Evolutionary conservation across 2,329 filamentous ascomycete species (phyloP).

Genomic region (Colletotrichum sidae): DNA sequence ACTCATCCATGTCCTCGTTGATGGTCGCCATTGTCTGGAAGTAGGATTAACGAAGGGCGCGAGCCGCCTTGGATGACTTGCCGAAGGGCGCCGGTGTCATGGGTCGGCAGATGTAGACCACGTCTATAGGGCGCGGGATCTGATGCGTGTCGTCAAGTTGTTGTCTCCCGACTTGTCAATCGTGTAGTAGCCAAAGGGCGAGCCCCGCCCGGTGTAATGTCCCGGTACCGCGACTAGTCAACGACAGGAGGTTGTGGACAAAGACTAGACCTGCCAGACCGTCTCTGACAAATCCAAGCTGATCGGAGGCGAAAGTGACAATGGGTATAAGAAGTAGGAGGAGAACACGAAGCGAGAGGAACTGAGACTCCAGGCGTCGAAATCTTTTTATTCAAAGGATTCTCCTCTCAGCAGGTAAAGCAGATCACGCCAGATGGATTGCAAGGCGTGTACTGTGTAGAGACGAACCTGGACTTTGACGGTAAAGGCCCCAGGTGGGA

Average conservation of each 20-base stretch:
- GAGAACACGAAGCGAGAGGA: slow-evolving; percentile 11
- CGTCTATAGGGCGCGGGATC: slow-evolving; percentile 20
- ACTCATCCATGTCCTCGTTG: slow-evolving; percentile 67
- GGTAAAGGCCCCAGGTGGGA: slow-evolving; percentile 30
- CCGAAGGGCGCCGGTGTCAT: slow-evolving; percentile 33
- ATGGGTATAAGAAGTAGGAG: slow-evolving; percentile 22
- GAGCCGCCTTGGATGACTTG: slow-evolving; percentile 16
- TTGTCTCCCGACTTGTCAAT: slow-evolving; percentile 6
- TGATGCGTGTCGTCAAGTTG: slow-evolving; percentile 11
- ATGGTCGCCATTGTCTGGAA: slow-evolving; percentile 48
- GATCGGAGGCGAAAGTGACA: slow-evolving; percentile 33
- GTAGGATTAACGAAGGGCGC: slow-evolving; percentile 30
- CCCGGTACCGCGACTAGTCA: too few relatives aligned
- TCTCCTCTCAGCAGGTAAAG: slow-evolving; percentile 7
- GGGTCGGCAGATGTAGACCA: slow-evolving; percentile 20
- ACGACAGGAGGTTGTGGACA: too few relatives aligned
- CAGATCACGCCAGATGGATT: slow-evolving; percentile 29
- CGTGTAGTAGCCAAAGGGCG: slow-evolving; percentile 22
- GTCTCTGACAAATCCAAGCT: slow-evolving; percentile 14
- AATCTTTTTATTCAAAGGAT: slow-evolving; percentile 36
- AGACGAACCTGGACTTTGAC: background rate
- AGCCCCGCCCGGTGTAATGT: slow-evolving; percentile 31
- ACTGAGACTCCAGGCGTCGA: slow-evolving; percentile 3
- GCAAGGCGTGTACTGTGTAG: background rate
- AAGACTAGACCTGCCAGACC: too few relatives aligned